These are phyloP conservation scores for Eucalyptus pumila DNA, from an alignment of 345 rosid genomes.

Conservation along the genomic window DNA sequence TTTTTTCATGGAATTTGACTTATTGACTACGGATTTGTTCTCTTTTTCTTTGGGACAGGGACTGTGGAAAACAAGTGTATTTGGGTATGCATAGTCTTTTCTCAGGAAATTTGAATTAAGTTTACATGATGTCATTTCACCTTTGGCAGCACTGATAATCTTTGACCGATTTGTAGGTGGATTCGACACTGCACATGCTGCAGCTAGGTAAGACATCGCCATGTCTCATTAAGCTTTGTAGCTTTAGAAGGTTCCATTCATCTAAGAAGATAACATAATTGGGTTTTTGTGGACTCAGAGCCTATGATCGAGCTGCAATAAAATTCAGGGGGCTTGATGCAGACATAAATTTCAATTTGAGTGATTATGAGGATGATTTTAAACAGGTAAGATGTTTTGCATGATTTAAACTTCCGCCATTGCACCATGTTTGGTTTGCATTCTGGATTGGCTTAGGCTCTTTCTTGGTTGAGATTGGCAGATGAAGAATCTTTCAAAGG, in stretches of 20 bases:
- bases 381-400: slow-evolving; percentile 31
- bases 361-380: slow-evolving; percentile 84
- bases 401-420: neutral
- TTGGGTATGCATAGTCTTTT: slow-evolving; percentile 37
- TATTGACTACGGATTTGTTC: neutral
- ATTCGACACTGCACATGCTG: slow-evolving; percentile 95
- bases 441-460: neutral
- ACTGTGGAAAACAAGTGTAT: slow-evolving; percentile 95
- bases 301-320: slow-evolving; percentile 95
- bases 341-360: slow-evolving; percentile 74
- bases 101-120: neutral
- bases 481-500: slow-evolving; percentile 70
- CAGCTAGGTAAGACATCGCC: slow-evolving; percentile 52
- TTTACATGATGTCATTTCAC: neutral
- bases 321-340: slow-evolving; percentile 96
- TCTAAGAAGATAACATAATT: neutral
- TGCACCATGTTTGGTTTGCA: neutral
- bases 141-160: neutral
- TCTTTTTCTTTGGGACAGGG: slow-evolving; percentile 39
- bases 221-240: neutral
- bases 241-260: neutral
- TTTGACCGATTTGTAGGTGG: slow-evolving; percentile 42
- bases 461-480: neutral
- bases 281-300: slow-evolving; percentile 26
- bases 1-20: neutral